A percentile compares a stretch with the other conserved stretches of the same genome.
These are phyloP conservation scores for Fraxinus albicans DNA, from an alignment of 305 asterid species.

Conservation along the genomic window DNA sequence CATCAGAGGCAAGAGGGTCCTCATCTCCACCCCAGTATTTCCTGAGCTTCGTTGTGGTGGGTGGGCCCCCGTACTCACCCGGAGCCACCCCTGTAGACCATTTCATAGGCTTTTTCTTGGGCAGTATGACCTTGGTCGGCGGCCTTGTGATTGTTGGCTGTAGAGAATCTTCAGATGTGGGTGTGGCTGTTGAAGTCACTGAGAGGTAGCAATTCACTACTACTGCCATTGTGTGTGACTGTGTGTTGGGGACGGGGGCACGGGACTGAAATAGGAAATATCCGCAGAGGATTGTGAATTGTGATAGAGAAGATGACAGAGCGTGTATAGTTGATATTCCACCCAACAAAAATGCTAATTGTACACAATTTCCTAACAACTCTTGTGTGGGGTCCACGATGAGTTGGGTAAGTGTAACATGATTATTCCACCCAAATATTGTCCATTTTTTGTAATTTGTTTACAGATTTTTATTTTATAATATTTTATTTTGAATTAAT, in stretches of 20 bases:
- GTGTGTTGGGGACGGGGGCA: background rate
- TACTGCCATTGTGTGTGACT: constrained; percentile 37
- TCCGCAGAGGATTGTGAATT: background rate
- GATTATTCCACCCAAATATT: background rate
- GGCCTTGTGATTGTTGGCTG: constrained; percentile 30
- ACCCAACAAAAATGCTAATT: too few relatives aligned
- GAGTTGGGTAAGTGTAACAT: too few relatives aligned
- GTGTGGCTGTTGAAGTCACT: constrained; percentile 64
- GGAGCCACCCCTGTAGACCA: constrained; percentile 90
- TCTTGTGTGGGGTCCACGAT: too few relatives aligned
- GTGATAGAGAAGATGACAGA: background rate
- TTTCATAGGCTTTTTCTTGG: constrained; percentile 71
- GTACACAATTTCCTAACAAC: too few relatives aligned
- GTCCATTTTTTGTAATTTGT: background rate
- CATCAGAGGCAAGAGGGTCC: constrained; percentile 85
- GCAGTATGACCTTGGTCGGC: constrained; percentile 74
- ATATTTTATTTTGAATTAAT: too few relatives aligned
- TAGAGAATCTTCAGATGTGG: constrained; percentile 55
- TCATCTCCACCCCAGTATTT: constrained; percentile 86
- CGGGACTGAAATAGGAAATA: constrained; percentile 11
- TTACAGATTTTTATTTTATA: too few relatives aligned
- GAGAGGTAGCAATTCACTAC: constrained; percentile 59
- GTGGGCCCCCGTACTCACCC: constrained; percentile 87
- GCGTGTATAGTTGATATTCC: background rate
- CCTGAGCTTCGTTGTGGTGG: constrained; percentile 79